phyloP scores from a whole-genome alignment of 345 rosid genomes.

The Populus ilicifolia region DNA sequence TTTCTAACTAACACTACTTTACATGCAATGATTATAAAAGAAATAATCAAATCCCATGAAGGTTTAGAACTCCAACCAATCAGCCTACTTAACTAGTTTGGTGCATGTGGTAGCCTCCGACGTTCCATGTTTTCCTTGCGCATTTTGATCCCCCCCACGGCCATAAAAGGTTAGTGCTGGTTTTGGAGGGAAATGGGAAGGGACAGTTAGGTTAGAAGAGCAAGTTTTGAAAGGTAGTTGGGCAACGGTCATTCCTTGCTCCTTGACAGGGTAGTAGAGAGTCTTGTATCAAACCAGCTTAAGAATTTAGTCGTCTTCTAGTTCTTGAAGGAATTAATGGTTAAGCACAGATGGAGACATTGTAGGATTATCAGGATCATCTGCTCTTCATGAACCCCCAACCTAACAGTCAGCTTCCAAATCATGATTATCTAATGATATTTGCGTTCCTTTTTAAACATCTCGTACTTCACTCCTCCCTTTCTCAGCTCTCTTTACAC shows the following conservation, averaged over 20 bases:
- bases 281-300: background rate
- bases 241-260: background rate
- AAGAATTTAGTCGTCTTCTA: background rate
- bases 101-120: background rate
- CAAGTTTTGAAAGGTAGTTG: conserved; percentile 10
- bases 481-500: background rate
- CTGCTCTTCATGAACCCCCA: conserved; percentile 6
- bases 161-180: no score
- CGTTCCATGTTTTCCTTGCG: no score
- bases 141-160: no score
- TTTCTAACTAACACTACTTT: background rate
- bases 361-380: background rate
- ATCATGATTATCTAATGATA: background rate
- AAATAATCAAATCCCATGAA: background rate
- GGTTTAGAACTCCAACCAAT: background rate
- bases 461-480: background rate
- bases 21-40: no score
- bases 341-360: background rate
- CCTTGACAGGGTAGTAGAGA: background rate
- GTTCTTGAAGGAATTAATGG: background rate
- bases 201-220: conserved; percentile 15
- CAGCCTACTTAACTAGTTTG: conserved; percentile 4
- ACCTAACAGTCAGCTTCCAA: conserved; percentile 12
- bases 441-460: background rate
- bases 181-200: background rate